Conservation (phyloP, 2,329 filamentous ascomycete species). For the Didymellaceae sp. region DNA sequence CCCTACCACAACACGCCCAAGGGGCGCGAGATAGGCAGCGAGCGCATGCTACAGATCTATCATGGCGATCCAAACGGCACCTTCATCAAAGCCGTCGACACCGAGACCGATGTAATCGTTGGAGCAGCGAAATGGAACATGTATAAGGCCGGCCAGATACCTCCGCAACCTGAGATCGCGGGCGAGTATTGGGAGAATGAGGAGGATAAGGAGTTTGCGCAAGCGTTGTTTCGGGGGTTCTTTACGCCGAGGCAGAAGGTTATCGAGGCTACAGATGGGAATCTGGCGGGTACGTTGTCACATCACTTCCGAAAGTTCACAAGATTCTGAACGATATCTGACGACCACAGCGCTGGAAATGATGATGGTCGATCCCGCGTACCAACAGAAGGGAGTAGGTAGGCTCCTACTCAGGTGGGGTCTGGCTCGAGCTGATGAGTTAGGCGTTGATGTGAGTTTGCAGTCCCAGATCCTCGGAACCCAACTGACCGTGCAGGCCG, state of each 20-base stretch:
- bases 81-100: constrained; percentile 17
- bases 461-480: background rate
- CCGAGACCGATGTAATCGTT: constrained; percentile 4
- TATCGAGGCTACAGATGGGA: constrained; percentile 9
- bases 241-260: constrained; percentile 15
- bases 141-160: constrained; percentile 9
- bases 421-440: constrained; percentile 9
- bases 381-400: constrained; percentile 12
- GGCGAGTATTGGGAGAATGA: constrained; percentile 17
- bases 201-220: constrained; percentile 19
- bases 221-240: constrained; percentile 10
- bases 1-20: constrained; percentile 9
- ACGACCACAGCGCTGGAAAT: constrained; percentile 13
- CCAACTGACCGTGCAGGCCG: constrained; percentile 1
- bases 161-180: constrained; percentile 9
- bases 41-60: constrained; percentile 14
- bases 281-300: constrained; percentile 6
- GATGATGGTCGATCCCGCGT: constrained; percentile 13
- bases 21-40: constrained; percentile 5
- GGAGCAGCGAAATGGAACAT: constrained; percentile 21
- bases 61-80: constrained; percentile 3
- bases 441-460: constrained; percentile 16
- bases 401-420: constrained; percentile 11
- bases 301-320: background rate
- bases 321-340: background rate